Evolutionary conservation across 1,139 yeast species (phyloP).

Genomic region (Blastobotrys buckinghamii): DNA sequence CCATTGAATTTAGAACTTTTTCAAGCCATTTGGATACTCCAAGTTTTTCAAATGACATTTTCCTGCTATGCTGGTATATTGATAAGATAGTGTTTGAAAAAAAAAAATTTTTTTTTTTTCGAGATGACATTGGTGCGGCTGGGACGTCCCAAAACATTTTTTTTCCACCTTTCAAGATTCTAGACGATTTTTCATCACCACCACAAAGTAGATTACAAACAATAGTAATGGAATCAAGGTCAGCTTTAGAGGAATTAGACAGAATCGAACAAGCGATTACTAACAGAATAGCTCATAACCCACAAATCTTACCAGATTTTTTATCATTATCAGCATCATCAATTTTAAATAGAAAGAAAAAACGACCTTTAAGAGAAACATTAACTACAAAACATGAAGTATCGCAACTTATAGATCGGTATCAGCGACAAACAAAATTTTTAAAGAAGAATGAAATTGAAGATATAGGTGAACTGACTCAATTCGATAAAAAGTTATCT

Average conservation of each 20-base stretch:
- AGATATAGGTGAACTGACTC: slow-evolving; percentile 28
- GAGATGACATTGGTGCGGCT: neutral
- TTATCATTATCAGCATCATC: slow-evolving; percentile 22
- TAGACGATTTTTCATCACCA: slow-evolving; percentile 1
- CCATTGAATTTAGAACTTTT: slow-evolving; percentile 77
- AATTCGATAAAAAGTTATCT: slow-evolving; percentile 42
- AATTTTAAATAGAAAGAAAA: slow-evolving; percentile 33
- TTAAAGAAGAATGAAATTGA: neutral
- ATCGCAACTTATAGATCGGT: slow-evolving; percentile 45
- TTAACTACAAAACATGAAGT: slow-evolving; percentile 69
- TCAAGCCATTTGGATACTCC: slow-evolving; percentile 85
- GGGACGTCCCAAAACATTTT: slow-evolving; percentile 4
- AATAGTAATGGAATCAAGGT: slow-evolving; percentile 36
- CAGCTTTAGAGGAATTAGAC: slow-evolving; percentile 48
- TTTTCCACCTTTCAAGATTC: neutral
- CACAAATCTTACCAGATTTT: slow-evolving; percentile 39
- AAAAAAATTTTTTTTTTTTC: neutral
- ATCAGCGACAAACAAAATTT: slow-evolving; percentile 36
- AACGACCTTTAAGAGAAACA: slow-evolving; percentile 40
- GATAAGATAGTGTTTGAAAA: neutral
- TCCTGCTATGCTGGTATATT: neutral
- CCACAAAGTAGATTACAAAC: no score
- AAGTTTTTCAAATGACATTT: slow-evolving; percentile 46
- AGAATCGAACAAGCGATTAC: slow-evolving; percentile 50
- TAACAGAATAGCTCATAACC: slow-evolving; percentile 44